A percentile compares a stretch with the other conserved stretches of the same genome.
Conservation (phyloP, 768 basidiomycete genomes). For the Tricholoma sp. region DNA sequence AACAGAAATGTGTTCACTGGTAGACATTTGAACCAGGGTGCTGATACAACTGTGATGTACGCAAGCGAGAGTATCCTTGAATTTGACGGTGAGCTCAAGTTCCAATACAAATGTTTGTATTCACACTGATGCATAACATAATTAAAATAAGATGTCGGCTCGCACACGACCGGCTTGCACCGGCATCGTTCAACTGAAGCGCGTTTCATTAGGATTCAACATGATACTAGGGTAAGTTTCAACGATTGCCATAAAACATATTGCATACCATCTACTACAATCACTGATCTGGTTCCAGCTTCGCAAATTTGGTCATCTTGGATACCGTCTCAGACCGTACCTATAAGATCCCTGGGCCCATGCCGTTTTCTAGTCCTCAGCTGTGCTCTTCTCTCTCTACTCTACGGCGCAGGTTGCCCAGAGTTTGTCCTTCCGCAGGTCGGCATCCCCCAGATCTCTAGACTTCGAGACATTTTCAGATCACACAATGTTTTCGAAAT, state of each 20-base stretch:
- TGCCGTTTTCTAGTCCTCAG: conserved; percentile 24
- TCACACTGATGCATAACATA: too few relatives aligned
- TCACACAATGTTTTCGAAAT: conserved; percentile 37
- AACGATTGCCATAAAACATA: not conserved
- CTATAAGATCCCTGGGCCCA: conserved; percentile 26
- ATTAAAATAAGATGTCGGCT: too few relatives aligned
- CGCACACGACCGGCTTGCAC: too few relatives aligned
- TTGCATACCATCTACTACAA: not conserved
- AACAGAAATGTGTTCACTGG: too few relatives aligned
- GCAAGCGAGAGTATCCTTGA: too few relatives aligned
- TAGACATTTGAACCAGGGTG: too few relatives aligned
- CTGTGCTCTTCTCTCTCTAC: conserved; percentile 38
- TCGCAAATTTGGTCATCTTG: not conserved
- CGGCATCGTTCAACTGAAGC: not conserved
- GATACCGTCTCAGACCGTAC: not conserved
- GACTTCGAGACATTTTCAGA: conserved; percentile 21
- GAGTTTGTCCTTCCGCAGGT: conserved; percentile 38
- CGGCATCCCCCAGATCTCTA: conserved; percentile 24
- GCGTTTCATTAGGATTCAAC: too few relatives aligned
- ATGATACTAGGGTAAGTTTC: not conserved
- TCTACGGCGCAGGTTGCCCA: conserved; percentile 44
- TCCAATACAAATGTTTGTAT: too few relatives aligned
- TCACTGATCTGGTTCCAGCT: not conserved
- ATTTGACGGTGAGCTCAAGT: too few relatives aligned
- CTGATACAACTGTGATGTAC: too few relatives aligned